Evolutionary conservation across 2,329 filamentous ascomycete genomes (phyloP).

Genomic region (Diaporthe australafricana): DNA sequence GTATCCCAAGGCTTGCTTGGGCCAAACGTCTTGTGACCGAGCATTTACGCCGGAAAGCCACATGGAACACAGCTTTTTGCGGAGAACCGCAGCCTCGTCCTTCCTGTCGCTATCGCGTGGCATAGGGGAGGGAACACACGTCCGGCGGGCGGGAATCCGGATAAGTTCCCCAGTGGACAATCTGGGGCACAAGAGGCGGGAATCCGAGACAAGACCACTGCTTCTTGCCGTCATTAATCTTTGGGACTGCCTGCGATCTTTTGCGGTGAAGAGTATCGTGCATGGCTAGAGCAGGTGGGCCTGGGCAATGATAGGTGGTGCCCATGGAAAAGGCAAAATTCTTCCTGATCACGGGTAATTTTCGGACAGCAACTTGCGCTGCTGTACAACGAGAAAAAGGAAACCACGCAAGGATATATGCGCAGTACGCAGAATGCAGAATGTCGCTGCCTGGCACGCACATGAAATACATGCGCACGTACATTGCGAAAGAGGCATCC

Average conservation of each 20-base stretch:
- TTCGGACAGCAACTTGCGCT: slow-evolving; percentile 7
- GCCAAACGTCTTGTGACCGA: slow-evolving; percentile 22
- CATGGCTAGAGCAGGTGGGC: neutral
- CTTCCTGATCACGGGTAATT: slow-evolving; percentile 14
- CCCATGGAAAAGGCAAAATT: slow-evolving; percentile 15
- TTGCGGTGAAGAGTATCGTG: slow-evolving; percentile 24
- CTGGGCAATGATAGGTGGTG: neutral
- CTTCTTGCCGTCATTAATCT: slow-evolving; percentile 13
- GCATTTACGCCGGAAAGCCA: slow-evolving; percentile 7
- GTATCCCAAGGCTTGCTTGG: slow-evolving; percentile 10
- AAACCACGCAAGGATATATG: neutral
- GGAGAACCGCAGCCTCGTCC: neutral
- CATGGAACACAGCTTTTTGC: neutral
- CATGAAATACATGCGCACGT: neutral
- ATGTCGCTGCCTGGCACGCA: too few species aligned
- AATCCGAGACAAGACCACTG: slow-evolving; percentile 24
- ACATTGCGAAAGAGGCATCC: neutral
- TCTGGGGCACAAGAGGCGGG: slow-evolving; percentile 8
- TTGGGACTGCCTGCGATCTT: neutral
- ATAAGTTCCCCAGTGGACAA: neutral
- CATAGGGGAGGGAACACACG: neutral
- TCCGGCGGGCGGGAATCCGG: slow-evolving; percentile 15
- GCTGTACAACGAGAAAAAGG: neutral
- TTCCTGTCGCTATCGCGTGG: neutral
- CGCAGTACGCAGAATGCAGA: slow-evolving; percentile 6